Evolutionary conservation across 305 asterid genomes (phyloP), one percentile per base, ranked within the genome.

Genomic region (Rubia peregrina): DNA sequence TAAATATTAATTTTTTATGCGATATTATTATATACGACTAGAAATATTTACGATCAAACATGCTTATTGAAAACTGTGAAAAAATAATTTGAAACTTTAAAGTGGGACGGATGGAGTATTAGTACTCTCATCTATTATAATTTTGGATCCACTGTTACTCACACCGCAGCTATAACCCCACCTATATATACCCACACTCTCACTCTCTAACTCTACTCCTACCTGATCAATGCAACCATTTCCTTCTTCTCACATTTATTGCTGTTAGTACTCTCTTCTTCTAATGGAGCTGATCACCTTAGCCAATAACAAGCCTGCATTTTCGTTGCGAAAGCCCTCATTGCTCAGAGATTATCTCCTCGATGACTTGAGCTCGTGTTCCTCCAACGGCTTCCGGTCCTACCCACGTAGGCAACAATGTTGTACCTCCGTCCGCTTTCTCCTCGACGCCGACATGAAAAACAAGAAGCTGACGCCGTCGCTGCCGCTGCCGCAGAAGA

Each of bases 311-410:
- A 22, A 22, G 62, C 70, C 67, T 46, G 66, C 78, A 30, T 41
- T 71, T 46, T 70, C 69, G 41, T 67, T 81, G 16, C 64, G 68
- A 43, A 83, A 84, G 21, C 84, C 87, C 1, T 68, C 83, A 83
- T 56, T 84, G 84, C 83, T 94, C 2, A 91, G 88, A 59, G 99
- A 94, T 79, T 83, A 85, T 75, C 77, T 94, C 69, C 60, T 88
- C 65, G 99, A 94, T 49, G 99, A 94, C 55, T 46, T 91, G 78
- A 88, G 96, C 76, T 94, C 99, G 0, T 91, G 98, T 67, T 94
- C 99, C 13, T 94, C 99, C 53, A 91, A 68, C 76, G 98, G 99
- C 9, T 94, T 94, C 81, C 83, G 83, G 74, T 87, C 98, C 1
- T 88, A 83, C 75, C 96, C 99, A 2, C 82, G 99, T 3, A 65